Evolutionary conservation across 2,329 filamentous ascomycete genomes (phyloP), one percentile per base, ranked within the genome.

Genomic region (Talaromyces sp.): DNA sequence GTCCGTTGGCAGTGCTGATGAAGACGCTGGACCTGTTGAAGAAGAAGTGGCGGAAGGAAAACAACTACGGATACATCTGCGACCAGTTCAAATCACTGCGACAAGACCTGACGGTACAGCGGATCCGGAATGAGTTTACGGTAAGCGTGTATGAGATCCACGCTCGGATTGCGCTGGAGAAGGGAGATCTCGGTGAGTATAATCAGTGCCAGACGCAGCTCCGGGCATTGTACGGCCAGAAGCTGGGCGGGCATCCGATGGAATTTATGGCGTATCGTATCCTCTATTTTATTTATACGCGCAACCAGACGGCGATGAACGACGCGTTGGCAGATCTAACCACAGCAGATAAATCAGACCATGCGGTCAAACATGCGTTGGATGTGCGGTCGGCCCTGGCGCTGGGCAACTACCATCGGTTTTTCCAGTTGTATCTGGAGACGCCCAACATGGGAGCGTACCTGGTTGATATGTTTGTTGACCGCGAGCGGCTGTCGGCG

Each of bases 161-260:
- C 79, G 95, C 94, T 66, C 89, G 95, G 64, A 98, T 99, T 79
- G 95, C 95, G 68, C 83, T 99, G 78, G 94, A 99, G 79, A 97
- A 96, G 85, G 92, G 91, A 80, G 95, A 99, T 83, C 87, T 98
- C 82, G 94, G 95, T 99, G 95, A 99, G 95, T 99, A 99, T 95
- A 99, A 99, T 83, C 95, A 99, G 85, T 99, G 95, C 79, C 95
- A 99, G 83, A 98, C 95, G 72, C 95, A 99, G 81, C 84, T 99
- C 74, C 91, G 92, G 78, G 92, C 90, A 67, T 82, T 99, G 72
- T 98, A 99, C 79, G 86, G 87, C 76, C 86, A 91, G 80, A 90
- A 91, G 68, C 82, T 96, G 75, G 91, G 91, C 73, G 95, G 94
- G 71, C 92, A 93, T 77, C 87, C 91, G 73, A 88, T 91, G 80